Evolutionary conservation across 345 rosid species (phyloP).

Genomic region (Eucalyptus tenuipes): DNA sequence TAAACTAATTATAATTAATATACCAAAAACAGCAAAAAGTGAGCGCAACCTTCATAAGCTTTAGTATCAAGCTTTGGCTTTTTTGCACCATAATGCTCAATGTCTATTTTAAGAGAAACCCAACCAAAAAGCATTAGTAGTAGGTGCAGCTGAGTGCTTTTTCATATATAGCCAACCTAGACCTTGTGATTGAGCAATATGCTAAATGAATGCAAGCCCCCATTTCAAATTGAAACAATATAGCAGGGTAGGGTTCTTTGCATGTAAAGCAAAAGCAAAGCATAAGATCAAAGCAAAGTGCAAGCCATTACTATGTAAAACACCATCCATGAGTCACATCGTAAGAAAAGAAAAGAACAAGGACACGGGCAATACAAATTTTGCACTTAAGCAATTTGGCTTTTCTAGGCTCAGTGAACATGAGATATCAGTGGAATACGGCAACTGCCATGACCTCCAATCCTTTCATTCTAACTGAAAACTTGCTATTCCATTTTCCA

Average conservation of each 20-base stretch:
- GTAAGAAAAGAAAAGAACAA: not conserved
- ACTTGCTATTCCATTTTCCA: not conserved
- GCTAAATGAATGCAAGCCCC: not conserved
- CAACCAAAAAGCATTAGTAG: not conserved
- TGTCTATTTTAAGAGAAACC: not conserved
- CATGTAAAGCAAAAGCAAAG: not conserved
- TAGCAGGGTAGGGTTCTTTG: not conserved
- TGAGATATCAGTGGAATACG: not conserved
- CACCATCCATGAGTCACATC: not conserved
- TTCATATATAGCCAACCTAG: not conserved
- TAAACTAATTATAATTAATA: not conserved
- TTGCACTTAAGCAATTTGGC: not conserved
- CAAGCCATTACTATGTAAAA: not conserved
- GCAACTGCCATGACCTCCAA: not conserved
- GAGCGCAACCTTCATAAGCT: not conserved
- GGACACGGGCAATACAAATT: not conserved
- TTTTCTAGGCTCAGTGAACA: not conserved
- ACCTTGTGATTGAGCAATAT: not conserved
- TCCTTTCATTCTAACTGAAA: not conserved
- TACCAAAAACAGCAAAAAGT: not conserved
- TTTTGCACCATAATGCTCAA: not conserved
- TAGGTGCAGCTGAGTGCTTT: not conserved
- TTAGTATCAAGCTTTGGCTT: not conserved
- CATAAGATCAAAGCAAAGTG: not conserved
- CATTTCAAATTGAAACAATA: not conserved